A percentile compares a stretch with the other conserved stretches of the same genome.
phyloP scores from a whole-genome alignment of 148 eudicot genomes.

The Mesembryanthemum crystallinum region DNA sequence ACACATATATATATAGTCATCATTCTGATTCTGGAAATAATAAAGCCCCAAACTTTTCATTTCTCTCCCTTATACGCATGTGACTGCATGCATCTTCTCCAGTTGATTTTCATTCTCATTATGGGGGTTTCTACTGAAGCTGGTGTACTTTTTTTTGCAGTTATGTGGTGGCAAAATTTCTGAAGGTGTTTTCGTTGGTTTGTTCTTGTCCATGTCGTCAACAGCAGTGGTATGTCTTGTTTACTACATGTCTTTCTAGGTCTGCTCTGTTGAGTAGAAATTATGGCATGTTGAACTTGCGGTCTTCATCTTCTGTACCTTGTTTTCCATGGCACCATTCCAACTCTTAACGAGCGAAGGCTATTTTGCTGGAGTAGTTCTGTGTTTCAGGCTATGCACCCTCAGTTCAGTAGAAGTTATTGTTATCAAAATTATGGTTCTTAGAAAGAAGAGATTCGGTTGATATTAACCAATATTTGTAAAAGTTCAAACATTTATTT shows the following conservation, averaged over 20 bases:
- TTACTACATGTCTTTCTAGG: not conserved
- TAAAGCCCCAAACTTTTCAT: not conserved
- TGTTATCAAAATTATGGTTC: too few relatives aligned
- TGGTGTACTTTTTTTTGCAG: slow-evolving; percentile 51
- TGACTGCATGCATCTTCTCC: not conserved
- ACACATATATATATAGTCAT: not conserved
- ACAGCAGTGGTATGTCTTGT: slow-evolving; percentile 77
- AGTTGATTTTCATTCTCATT: not conserved
- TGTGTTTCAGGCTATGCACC: not conserved
- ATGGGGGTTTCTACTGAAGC: slow-evolving; percentile 13
- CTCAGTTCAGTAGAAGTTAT: not conserved
- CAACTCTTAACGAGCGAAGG: not conserved
- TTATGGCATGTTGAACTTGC: not conserved
- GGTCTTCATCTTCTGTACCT: not conserved
- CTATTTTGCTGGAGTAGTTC: not conserved
- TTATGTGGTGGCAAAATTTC: slow-evolving; percentile 80
- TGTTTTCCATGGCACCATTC: not conserved
- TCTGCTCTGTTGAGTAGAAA: not conserved
- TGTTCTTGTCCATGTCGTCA: slow-evolving; percentile 88
- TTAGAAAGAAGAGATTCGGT: too few relatives aligned
- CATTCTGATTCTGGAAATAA: not conserved
- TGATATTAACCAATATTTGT: too few relatives aligned
- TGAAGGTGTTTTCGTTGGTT: slow-evolving; percentile 87
- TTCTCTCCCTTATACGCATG: not conserved
- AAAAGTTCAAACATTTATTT: not conserved